phyloP scores from a whole-genome alignment of 1,284 basidiomycete genomes.

The Cutaneotrichosporon mucoides region DNA sequence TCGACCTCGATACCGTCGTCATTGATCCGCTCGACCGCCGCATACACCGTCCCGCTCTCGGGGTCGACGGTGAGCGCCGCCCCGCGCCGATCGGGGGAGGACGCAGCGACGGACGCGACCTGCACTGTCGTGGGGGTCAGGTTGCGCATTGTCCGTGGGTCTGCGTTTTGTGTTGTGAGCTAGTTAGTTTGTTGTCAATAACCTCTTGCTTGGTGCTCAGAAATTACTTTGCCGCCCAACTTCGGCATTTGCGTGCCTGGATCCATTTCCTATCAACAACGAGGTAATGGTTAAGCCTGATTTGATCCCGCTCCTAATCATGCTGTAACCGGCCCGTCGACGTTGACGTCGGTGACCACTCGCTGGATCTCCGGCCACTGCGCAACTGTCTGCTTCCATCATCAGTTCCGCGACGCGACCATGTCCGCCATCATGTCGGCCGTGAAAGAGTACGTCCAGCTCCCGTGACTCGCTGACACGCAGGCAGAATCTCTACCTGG shows the following conservation, averaged over 20 bases:
- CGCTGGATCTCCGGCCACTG: too few relatives aligned
- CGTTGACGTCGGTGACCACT: too few relatives aligned
- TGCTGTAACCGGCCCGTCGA: too few relatives aligned
- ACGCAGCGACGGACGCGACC: conserved; percentile 8
- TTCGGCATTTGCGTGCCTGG: too few relatives aligned
- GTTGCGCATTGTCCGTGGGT: conserved; percentile 22
- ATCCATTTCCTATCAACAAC: too few relatives aligned
- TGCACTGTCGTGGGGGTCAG: conserved; percentile 26
- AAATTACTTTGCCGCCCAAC: too few relatives aligned
- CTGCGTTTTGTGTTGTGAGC: not conserved
- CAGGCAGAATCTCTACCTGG: conserved; percentile 64
- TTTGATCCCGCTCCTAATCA: too few relatives aligned
- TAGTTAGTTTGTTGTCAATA: not conserved
- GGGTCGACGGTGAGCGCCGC: conserved; percentile 55
- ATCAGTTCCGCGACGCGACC: not conserved
- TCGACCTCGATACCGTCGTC: conserved; percentile 61
- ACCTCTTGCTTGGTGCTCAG: not conserved
- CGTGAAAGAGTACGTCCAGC: conserved; percentile 13
- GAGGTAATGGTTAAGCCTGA: too few relatives aligned
- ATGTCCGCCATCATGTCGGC: conserved; percentile 8
- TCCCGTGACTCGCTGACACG: not conserved
- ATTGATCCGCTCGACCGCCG: conserved; percentile 53
- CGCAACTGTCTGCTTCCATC: too few relatives aligned
- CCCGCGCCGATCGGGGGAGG: not conserved
- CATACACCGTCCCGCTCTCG: conserved; percentile 62